Evolutionary conservation across 495 filamentous ascomycete species (phyloP).

Genomic region (Penicillium daleae): DNA sequence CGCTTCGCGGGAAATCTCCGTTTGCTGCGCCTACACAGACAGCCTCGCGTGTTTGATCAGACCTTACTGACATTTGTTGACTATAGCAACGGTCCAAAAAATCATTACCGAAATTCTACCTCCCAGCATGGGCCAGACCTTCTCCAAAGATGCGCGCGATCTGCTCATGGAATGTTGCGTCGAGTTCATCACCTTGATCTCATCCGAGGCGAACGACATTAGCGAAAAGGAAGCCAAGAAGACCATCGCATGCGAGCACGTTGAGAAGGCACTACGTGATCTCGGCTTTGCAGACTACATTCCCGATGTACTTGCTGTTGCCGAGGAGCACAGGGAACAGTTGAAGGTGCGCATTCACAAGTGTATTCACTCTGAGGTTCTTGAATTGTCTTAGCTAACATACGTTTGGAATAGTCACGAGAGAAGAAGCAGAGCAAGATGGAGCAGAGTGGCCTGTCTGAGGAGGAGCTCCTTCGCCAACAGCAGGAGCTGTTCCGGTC

Average conservation of each 20-base stretch:
- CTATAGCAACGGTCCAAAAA: conserved; percentile 90
- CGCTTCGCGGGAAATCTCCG: not conserved
- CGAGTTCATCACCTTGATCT: conserved; percentile 97
- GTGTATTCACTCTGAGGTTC: not conserved
- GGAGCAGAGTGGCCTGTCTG: conserved; percentile 85
- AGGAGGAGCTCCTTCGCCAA: conserved; percentile 85
- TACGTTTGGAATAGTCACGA: conserved; percentile 61
- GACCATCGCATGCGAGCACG: conserved; percentile 96
- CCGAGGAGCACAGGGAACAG: conserved; percentile 88
- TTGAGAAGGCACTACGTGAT: conserved; percentile 86
- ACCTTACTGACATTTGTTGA: conserved; percentile 15
- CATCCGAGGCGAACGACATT: conserved; percentile 97
- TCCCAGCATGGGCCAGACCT: conserved; percentile 67
- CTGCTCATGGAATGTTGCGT: conserved; percentile 98
- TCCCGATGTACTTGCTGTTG: conserved; percentile 80
- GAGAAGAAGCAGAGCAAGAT: conserved; percentile 98
- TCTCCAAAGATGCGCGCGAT: conserved; percentile 92
- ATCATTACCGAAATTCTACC: conserved; percentile 94
- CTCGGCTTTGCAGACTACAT: conserved; percentile 93
- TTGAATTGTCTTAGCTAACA: not conserved
- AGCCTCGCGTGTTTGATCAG: conserved; percentile 13
- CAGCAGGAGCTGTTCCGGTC: conserved; percentile 90
- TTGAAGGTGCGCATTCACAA: conserved; percentile 67
- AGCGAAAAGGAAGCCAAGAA: conserved; percentile 98
- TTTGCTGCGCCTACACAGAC: not conserved